Base-by-base conservation (phyloP, 805 yeast genomes). In the Blastobotrys parvus region DNA sequence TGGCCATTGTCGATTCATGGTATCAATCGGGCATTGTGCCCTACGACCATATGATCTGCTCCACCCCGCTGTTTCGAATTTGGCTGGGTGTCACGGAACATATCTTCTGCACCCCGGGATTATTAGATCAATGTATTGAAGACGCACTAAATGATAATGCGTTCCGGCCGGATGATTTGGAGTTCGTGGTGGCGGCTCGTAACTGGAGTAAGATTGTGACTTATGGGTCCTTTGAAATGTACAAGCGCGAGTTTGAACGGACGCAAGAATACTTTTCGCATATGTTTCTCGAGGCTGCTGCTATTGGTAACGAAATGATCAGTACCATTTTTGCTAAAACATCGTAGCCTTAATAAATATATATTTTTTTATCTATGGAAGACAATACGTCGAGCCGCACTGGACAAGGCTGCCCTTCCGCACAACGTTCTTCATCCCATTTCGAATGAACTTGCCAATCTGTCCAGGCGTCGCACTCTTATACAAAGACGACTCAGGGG, bases 1-100 rank as follows among this genome's bases (percentile, higher is more conserved):
- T 92, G 44, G 94, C 94, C 1, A 88, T 92, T 38, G 97, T 86
- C 1, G 97, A 92, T 62, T 80, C 92, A 57, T 92, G 98, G 98
- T 76, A 74, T 55, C 80, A 79, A 49, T 64, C 86, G 35, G 82
- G 82, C 1, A 87, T 92, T 34, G 81, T 83, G 29, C 98, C 98
- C 3, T 90, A 92, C 58, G 96, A 90, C 60, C 98, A 92, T 63
- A 89, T 90, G 65, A 89, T 90, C 46, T 90, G 97, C 59, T 85
- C 96, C 1, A 92, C 98, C 0, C 98, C 98, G 10, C 51, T 83
- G 23, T 92, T 90, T 59, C 74, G 97, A 59, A 87, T 92, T 33
- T 87, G 92, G 63, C 70, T 92, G 33, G 97, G 97, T 36, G 97
- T 92, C 19, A 77, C 95, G 0, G 97, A 92, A 59, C 90, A 87